Evolutionary conservation across 495 filamentous ascomycete genomes (phyloP), one percentile per base, ranked within the genome.

Genomic region (Sabuloglossum arenarium): DNA sequence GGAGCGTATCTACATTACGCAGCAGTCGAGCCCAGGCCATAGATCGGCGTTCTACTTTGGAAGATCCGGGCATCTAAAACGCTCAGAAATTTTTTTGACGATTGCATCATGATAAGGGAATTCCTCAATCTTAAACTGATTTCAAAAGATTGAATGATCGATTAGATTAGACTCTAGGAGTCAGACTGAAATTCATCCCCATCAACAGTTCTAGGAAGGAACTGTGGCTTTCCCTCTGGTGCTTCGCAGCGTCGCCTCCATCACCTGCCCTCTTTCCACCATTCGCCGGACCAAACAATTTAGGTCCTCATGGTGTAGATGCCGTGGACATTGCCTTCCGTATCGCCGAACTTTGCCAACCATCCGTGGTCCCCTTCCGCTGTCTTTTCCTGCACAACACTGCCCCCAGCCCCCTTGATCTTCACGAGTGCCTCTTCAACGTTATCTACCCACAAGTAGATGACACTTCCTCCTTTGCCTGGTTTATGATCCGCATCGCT

Each of bases 1-100:
- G 91, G 91, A 16, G 88, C 91, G 19, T 99, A 99, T 65, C 70
- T 99, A 65, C 91, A 97, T 71, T 96, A 94, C 63, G 88, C 94
- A 56, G 87, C 90, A 0, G 89, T 90, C 64, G 90, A 99, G 73
- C 81, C 85, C 28, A 79, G 72, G 66, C 52, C 55, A 42, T 57
- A 61, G 43, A 32, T 62, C 25, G 6, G 11, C 8, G 11, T 19
- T 50, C 8, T 50, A 8, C 21, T 50, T 21, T 50, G 34, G 34
- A 39, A 39, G 34, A 39, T 39, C 16, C 34, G 19, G 8, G 46
- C 19, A n/a, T n/a, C n/a, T 23, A 8, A 51, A 51, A 51, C 8
- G 46, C 8, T 8, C 25, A 28, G 46, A 51, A 19, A 51, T 8
- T 19, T 51, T 21, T 8, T 51, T 28, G 19, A 6, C 46, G 8